Percentiles rank a stretch among this genome's conserved stretches.
phyloP scores from a whole-genome alignment of 768 basidiomycete genomes.

The Collybia sp. region DNA sequence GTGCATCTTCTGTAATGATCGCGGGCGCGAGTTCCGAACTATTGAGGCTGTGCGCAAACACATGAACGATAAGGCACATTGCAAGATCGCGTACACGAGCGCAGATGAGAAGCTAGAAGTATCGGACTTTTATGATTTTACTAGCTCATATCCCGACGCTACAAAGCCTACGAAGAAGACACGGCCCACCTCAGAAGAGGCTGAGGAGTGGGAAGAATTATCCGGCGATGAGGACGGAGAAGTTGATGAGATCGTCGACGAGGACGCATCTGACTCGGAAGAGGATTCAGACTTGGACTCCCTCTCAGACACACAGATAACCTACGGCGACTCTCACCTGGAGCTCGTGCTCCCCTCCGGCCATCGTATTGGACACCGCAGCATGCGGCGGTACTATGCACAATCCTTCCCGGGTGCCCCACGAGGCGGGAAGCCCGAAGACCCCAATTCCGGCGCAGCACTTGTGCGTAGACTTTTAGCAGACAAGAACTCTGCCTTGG shows the following conservation, averaged over 20 bases:
- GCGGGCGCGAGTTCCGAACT: conserved; percentile 75
- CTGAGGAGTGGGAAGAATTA: conserved; percentile 30
- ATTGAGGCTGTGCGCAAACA: conserved; percentile 90
- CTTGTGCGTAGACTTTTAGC: conserved; percentile 73
- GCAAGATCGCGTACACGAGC: conserved; percentile 89
- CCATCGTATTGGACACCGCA: conserved; percentile 86
- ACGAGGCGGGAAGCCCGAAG: conserved; percentile 39
- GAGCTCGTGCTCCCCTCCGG: conserved; percentile 95
- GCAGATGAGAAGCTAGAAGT: conserved; percentile 79
- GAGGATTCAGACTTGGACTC: conserved; percentile 36
- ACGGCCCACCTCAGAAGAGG: conserved; percentile 18
- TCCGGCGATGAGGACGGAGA: conserved; percentile 39
- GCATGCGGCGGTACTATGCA: conserved; percentile 79
- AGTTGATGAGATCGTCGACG: conserved; percentile 40
- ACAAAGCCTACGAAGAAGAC: conserved; percentile 15
- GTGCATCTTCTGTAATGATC: conserved; percentile 88
- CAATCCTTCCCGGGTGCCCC: conserved; percentile 63
- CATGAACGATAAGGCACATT: conserved; percentile 95
- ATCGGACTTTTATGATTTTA: conserved; percentile 93
- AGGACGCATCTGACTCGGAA: conserved; percentile 23
- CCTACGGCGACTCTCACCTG: conserved; percentile 74
- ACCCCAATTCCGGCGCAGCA: conserved; percentile 69
- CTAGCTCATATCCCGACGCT: conserved; percentile 64
- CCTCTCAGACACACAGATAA: conserved; percentile 49
- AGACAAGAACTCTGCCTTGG: conserved; percentile 81